These are phyloP conservation scores for Pseudogymnoascus sp. DNA, from an alignment of 2,329 filamentous ascomycete species.

Conservation along the genomic window DNA sequence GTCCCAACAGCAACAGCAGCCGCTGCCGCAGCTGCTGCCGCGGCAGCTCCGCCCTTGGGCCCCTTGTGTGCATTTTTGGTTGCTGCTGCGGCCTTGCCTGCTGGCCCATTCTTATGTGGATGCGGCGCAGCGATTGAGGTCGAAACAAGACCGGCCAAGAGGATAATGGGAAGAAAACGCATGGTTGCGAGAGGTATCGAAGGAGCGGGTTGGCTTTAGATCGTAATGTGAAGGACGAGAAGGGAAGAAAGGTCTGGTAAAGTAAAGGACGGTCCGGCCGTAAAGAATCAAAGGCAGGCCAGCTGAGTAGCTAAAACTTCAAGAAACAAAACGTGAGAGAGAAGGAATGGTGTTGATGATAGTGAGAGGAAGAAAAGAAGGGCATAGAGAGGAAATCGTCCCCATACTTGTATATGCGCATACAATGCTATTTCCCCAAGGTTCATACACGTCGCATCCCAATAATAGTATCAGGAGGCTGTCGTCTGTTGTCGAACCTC, in stretches of 20 bases:
- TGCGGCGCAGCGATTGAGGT: neutral
- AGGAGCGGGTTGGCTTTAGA: neutral
- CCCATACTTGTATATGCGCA: neutral
- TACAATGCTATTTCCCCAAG: neutral
- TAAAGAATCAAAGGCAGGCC: conserved; percentile 7
- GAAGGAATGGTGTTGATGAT: neutral
- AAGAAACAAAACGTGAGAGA: neutral
- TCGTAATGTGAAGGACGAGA: neutral
- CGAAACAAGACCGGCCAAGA: neutral
- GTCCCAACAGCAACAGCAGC: conserved; percentile 19
- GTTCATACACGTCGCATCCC: neutral
- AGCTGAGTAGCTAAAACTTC: neutral
- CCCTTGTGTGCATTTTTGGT: neutral
- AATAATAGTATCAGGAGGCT: neutral
- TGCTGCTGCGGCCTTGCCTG: neutral
- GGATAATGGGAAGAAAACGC: conserved; percentile 7
- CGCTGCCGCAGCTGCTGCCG: conserved; percentile 9
- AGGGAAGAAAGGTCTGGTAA: neutral
- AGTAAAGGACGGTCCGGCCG: conserved; percentile 7
- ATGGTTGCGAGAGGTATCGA: neutral
- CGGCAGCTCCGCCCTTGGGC: neutral
- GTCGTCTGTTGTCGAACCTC: neutral
- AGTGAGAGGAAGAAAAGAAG: neutral
- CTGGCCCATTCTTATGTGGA: neutral
- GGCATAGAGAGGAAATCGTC: neutral